phyloP scores from a whole-genome alignment of 352 stramenopile species.

The Phytophthora chlamydospora region DNA sequence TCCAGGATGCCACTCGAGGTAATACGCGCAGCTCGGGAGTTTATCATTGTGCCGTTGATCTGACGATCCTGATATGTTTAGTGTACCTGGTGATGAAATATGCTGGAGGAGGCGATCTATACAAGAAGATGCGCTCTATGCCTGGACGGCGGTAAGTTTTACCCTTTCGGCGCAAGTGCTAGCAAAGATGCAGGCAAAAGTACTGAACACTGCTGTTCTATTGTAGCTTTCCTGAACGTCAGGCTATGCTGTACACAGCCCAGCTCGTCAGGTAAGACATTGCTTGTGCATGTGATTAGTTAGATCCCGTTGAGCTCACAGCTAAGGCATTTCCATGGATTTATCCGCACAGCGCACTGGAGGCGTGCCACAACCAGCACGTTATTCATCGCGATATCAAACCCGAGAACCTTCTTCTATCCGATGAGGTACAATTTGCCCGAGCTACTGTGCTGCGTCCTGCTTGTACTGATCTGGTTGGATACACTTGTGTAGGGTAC shows the following conservation, averaged over 20 bases:
- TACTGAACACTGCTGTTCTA: not conserved
- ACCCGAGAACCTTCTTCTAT: slow-evolving; percentile 94
- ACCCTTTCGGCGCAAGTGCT: not conserved
- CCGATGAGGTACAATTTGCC: slow-evolving; percentile 46
- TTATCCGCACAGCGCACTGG: slow-evolving; percentile 43
- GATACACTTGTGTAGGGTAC: not conserved
- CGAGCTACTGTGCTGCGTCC: no score
- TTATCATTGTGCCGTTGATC: not conserved
- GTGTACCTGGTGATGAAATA: slow-evolving; percentile 92
- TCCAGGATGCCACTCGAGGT: slow-evolving; percentile 79
- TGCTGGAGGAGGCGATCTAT: slow-evolving; percentile 83
- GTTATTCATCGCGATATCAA: slow-evolving; percentile 96
- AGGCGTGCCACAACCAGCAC: slow-evolving; percentile 80
- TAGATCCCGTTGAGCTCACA: not conserved
- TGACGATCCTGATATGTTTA: slow-evolving; percentile 8
- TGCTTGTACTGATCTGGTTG: no score
- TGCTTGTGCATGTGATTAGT: not conserved
- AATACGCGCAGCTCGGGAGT: not conserved
- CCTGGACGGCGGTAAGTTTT: slow-evolving; percentile 47
- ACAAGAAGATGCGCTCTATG: slow-evolving; percentile 72
- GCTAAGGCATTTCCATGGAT: not conserved
- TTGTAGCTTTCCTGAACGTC: slow-evolving; percentile 61
- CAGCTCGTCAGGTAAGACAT: slow-evolving; percentile 68
- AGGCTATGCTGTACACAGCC: slow-evolving; percentile 69
- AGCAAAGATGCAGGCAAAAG: not conserved